Percentiles rank a stretch among this genome's conserved stretches.
phyloP scores from a whole-genome alignment of 1,284 basidiomycete species.

The Mycena sp. region DNA sequence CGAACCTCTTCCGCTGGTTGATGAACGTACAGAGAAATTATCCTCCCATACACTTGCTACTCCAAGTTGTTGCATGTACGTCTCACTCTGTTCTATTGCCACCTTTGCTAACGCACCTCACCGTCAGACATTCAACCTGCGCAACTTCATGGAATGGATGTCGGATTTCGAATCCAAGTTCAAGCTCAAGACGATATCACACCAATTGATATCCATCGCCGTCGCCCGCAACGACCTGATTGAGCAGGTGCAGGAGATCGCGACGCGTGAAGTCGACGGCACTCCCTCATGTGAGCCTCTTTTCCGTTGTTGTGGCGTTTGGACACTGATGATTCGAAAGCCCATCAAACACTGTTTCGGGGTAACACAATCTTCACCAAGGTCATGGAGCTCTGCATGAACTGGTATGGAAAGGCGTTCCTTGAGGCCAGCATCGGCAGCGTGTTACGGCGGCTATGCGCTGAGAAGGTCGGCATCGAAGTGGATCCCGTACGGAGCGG shows the following conservation, averaged over 20 bases:
- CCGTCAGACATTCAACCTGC: slow-evolving; percentile 64
- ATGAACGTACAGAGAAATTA: slow-evolving; percentile 68
- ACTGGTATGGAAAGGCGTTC: slow-evolving; percentile 79
- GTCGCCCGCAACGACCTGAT: slow-evolving; percentile 71
- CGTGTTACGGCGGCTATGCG: slow-evolving; percentile 73
- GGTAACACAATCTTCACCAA: slow-evolving; percentile 87
- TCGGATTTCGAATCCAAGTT: slow-evolving; percentile 74
- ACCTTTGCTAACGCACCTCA: slow-evolving; percentile 20
- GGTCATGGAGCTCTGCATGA: slow-evolving; percentile 82
- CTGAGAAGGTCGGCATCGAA: slow-evolving; percentile 81
- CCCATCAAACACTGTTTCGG: slow-evolving; percentile 78
- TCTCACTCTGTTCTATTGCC: slow-evolving; percentile 27
- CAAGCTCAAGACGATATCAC: slow-evolving; percentile 69
- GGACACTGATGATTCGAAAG: slow-evolving; percentile 46
- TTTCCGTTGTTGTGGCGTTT: slow-evolving; percentile 4
- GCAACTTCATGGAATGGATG: slow-evolving; percentile 82
- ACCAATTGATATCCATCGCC: slow-evolving; percentile 75
- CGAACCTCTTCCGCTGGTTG: slow-evolving; percentile 20
- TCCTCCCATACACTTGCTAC: slow-evolving; percentile 74
- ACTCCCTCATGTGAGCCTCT: slow-evolving; percentile 64
- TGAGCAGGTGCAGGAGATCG: slow-evolving; percentile 74
- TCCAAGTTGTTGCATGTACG: slow-evolving; percentile 63
- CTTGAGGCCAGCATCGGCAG: slow-evolving; percentile 81
- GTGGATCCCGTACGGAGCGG: slow-evolving; percentile 77
- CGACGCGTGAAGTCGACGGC: slow-evolving; percentile 74